These are phyloP conservation scores for Diplotaxis tenuifolia DNA, from an alignment of 345 rosid genomes.

Conservation along the genomic window DNA sequence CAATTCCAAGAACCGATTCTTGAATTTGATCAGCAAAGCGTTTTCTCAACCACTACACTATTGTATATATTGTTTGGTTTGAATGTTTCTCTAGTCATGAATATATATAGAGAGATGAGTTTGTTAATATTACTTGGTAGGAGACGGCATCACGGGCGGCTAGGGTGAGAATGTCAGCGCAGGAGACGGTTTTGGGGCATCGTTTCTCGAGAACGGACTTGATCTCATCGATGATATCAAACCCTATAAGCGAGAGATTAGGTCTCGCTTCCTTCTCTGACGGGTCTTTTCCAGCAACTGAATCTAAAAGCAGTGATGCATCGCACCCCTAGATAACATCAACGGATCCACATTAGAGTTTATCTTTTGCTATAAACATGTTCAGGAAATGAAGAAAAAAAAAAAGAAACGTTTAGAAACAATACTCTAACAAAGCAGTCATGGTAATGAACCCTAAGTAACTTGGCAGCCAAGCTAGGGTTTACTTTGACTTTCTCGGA, in stretches of 20 bases:
- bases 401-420: background rate
- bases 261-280: constrained; percentile 59
- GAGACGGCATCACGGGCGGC: constrained; percentile 68
- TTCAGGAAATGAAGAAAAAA: background rate
- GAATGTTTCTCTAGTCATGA: background rate
- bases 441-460: constrained; percentile 58
- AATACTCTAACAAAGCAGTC: constrained; percentile 62
- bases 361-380: background rate
- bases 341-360: background rate
- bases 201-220: constrained; percentile 42
- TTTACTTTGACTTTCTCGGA: constrained; percentile 26
- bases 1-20: background rate
- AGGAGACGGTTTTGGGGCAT: constrained; percentile 55
- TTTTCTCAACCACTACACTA: background rate
- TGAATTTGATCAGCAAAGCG: background rate
- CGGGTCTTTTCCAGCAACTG: constrained; percentile 28
- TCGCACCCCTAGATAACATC: constrained; percentile 53
- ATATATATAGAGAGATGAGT: background rate
- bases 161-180: constrained; percentile 59
- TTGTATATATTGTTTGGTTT: background rate
- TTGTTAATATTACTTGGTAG: constrained; percentile 37
- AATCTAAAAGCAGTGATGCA: constrained; percentile 51
- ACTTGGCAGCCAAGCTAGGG: constrained; percentile 48
- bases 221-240: constrained; percentile 58
- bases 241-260: constrained; percentile 48